Evolutionary conservation across 164 flowering plant genomes (phyloP), one percentile per base, ranked within the genome.

Genomic region (Tetrastigma voinierianum): DNA sequence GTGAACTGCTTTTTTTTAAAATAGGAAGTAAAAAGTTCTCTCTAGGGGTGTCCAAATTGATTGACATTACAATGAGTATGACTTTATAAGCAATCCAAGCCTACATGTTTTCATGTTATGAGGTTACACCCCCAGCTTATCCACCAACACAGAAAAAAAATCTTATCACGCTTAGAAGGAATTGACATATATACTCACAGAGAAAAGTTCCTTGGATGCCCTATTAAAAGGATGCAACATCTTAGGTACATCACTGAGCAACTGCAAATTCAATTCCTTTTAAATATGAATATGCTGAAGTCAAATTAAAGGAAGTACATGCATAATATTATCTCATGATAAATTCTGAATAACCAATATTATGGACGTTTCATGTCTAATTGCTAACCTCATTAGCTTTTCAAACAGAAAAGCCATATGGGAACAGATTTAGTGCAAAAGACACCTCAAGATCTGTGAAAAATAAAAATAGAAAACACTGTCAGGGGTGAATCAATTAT

Each of bases 381-480:
- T 24, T 16, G 51, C 74, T 66, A 51, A 69, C 77, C 77, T 74
- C n/a, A n/a, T n/a, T n/a, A n/a, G 17, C 74, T n/a, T n/a, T n/a
- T n/a, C n/a, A n/a, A 66, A 74, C 20, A 57, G 49, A 70, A 46
- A 66, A 74, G 20, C 77, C 77, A 55, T 64, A 21, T 17, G 44
- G 23, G 25, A 61, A 70, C 24, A 74, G 46, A 51, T 74, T 74
- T 20, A 74, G 40, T 19, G 67, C 49, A 57, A 74, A 66, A 24
- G 77, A n/a, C n/a, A 70, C 74, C 57, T 74, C 70, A 17, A 66
- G 19, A 66, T 74, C 77, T 74, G 64, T 67, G n/a, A n/a, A n/a
- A n/a, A 61, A 10, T 14, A 49, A 65, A 40, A 32, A 32, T 32
- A n/a, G 10, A 12, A n/a, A 53, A 57, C 10, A n/a, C 16, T n/a